Base-by-base conservation (phyloP, 1,284 basidiomycete species). In the Clitocybe nebularis region DNA sequence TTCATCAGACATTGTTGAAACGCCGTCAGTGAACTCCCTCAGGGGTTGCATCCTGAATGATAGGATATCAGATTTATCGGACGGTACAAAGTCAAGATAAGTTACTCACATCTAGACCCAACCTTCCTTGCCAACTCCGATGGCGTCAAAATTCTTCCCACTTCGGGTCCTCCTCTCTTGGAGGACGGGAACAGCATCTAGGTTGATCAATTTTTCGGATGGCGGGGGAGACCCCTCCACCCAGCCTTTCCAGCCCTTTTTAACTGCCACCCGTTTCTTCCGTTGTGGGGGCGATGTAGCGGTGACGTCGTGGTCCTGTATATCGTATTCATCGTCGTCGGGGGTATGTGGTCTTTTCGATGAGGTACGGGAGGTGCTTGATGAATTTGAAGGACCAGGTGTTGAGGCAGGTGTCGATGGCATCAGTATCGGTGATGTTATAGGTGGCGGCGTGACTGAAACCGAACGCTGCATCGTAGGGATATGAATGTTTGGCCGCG, bases 221-320 rank as follows among this genome's bases (percentile, higher is more conserved):
- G 88, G 86, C 36, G 77, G 82, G 5, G 86, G 83, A 8, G 83
- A 86, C 48, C 83, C 84, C 66, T 87, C 86, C 13, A 88, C 82
- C 86, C 86, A 89, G 39, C 85, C 85, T 65, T 87, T 90, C 79
- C 89, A 93, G 28, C 85, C 88, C 58, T 85, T 86, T 58, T 73
- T 79, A 24, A 79, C 81, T 0, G 80, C 81, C 14, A 75, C 68
- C 19, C 87, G 77, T 69, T 82, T 85, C 69, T 71, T 89, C 46
- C 80, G 77, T 28, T 57, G 60, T 29, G 48, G 49, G 5, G 64
- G 53, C 3, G 63, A 54, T 20, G 58, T 55, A 26, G 57, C 53
- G 37, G 63, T 51, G 44, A 51, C 55, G 49, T 52, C 48, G 21
- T 50, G 42, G 19, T 59, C 51, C 41, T 65, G 58, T 39, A 43